Percentiles rank a stretch among this genome's conserved stretches.
Evolutionary conservation across 805 yeast species (phyloP).

Genomic region (Lipomyces kockii): DNA sequence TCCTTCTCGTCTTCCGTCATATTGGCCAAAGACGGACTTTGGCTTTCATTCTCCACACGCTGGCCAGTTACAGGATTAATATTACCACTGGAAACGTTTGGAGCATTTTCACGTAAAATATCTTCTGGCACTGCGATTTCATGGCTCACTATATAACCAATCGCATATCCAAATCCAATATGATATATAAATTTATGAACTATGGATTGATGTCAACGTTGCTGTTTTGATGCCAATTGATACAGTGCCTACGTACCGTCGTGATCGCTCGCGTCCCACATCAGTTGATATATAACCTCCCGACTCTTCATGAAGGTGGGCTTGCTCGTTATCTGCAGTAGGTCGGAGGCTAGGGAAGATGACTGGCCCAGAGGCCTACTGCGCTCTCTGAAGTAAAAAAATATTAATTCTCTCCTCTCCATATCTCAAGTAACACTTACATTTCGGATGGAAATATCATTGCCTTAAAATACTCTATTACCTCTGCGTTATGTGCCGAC

Average conservation of each 20-base stretch:
- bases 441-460: slow-evolving; percentile 16
- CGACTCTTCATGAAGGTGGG: slow-evolving; percentile 32
- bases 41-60: slow-evolving; percentile 20
- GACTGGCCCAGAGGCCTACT: slow-evolving; percentile 37
- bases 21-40: slow-evolving; percentile 30
- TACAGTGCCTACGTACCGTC: slow-evolving; percentile 22
- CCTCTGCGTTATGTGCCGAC: neutral
- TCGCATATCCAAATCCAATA: slow-evolving; percentile 43
- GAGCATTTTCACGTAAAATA: slow-evolving; percentile 3
- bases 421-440: neutral
- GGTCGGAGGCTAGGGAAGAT: slow-evolving; percentile 33
- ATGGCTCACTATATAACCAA: slow-evolving; percentile 39
- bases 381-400: slow-evolving; percentile 35
- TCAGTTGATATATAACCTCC: slow-evolving; percentile 36
- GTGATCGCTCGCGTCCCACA: slow-evolving; percentile 38
- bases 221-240: neutral
- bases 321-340: slow-evolving; percentile 36
- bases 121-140: slow-evolving; percentile 34
- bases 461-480: slow-evolving; percentile 10
- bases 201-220: neutral
- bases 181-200: slow-evolving; percentile 37
- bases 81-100: neutral
- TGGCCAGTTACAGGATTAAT: slow-evolving; percentile 44
- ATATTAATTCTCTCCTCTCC: neutral
- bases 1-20: slow-evolving; percentile 53